phyloP scores from a whole-genome alignment of 1,284 basidiomycete species.

The Puccinia horiana region DNA sequence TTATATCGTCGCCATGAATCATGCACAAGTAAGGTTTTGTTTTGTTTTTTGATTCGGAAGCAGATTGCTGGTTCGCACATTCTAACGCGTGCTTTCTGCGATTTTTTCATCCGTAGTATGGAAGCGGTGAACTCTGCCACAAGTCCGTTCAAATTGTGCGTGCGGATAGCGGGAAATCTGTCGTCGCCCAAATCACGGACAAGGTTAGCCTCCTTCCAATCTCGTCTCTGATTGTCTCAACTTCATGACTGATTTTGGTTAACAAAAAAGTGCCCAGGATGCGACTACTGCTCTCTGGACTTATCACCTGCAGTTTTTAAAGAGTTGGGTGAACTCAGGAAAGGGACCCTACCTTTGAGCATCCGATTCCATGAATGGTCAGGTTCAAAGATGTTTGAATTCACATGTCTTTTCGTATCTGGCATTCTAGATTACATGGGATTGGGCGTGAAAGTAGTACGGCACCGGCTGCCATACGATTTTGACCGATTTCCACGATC shows the following conservation, averaged over 20 bases:
- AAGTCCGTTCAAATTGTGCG: slow-evolving; percentile 31
- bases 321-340: slow-evolving; percentile 28
- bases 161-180: slow-evolving; percentile 17
- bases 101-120: neutral
- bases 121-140: slow-evolving; percentile 20
- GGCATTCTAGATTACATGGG: slow-evolving; percentile 5
- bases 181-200: slow-evolving; percentile 29
- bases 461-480: slow-evolving; percentile 3
- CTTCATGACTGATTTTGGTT: neutral
- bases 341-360: slow-evolving; percentile 33
- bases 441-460: neutral
- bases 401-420: neutral
- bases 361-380: neutral
- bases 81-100: neutral
- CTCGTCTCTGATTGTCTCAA: neutral
- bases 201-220: neutral
- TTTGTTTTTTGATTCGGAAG: neutral
- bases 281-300: slow-evolving; percentile 34
- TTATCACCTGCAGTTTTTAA: slow-evolving; percentile 35
- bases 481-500: neutral
- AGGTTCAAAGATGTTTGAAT: neutral
- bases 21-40: slow-evolving; percentile 12
- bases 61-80: neutral
- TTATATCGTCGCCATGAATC: slow-evolving; percentile 44
- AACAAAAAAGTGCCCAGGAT: slow-evolving; percentile 22